phyloP scores from a whole-genome alignment of 2,329 filamentous ascomycete genomes.

The Thermothelomyces thermophilus region DNA sequence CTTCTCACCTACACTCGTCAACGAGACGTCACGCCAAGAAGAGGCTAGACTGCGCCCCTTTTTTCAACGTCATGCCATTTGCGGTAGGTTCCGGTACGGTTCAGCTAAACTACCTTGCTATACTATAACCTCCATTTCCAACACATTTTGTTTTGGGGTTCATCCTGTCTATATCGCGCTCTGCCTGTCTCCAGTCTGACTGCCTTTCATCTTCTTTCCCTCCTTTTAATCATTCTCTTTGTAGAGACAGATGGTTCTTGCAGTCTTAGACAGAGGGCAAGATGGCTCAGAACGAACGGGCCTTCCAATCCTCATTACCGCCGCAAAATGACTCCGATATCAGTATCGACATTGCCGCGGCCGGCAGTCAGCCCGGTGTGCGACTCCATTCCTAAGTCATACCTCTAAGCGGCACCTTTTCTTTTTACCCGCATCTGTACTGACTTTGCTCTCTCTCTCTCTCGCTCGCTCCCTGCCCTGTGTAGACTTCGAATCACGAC shows the following conservation, averaged over 20 bases:
- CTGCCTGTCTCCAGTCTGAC: too few species aligned
- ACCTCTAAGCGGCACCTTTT: too few species aligned
- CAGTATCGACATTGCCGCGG: background rate
- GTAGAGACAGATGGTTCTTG: background rate
- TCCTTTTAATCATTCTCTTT: too few species aligned
- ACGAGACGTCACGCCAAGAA: slow-evolving; percentile 7
- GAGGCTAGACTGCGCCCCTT: background rate
- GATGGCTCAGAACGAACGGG: background rate
- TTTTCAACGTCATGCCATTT: background rate
- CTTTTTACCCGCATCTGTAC: too few species aligned
- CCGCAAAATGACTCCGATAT: background rate
- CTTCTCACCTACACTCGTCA: too few species aligned
- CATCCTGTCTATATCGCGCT: too few species aligned
- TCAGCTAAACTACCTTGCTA: background rate
- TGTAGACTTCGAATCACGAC: too few species aligned
- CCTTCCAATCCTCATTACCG: background rate
- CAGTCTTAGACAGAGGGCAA: background rate
- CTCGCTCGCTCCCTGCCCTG: too few species aligned
- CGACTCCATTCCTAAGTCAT: background rate
- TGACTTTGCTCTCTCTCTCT: too few species aligned
- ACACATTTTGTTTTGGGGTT: too few species aligned
- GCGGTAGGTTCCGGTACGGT: background rate
- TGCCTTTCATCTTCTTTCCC: too few species aligned
- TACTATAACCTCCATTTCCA: too few species aligned
- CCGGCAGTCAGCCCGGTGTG: background rate